Percentiles rank a stretch among this genome's conserved stretches.
Conservation (phyloP, 2,329 filamentous ascomycete species). For the Fusarium heterosporum region DNA sequence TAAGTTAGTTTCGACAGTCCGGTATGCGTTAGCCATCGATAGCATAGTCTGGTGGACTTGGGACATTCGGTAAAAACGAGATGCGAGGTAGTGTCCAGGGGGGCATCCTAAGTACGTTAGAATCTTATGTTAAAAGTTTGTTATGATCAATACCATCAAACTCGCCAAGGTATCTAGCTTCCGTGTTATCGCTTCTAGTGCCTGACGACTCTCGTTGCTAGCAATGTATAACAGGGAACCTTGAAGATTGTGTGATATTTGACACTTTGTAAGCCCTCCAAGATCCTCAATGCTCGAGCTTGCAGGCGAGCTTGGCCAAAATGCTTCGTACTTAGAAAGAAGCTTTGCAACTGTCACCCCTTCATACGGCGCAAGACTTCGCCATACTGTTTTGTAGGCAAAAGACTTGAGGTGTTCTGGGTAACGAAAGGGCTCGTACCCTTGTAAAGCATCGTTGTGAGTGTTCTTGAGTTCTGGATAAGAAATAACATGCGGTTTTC, state of each 20-base stretch:
- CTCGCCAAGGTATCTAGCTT: slow-evolving; percentile 41
- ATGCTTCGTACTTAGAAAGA: slow-evolving; percentile 28
- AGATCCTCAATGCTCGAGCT: slow-evolving; percentile 27
- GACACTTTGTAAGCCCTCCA: slow-evolving; percentile 26
- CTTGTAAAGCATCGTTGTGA: background rate
- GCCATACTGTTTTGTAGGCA: slow-evolving; percentile 44
- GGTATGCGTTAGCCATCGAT: slow-evolving; percentile 46
- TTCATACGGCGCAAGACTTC: slow-evolving; percentile 34
- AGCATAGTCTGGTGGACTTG: slow-evolving; percentile 30
- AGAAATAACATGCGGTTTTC: slow-evolving; percentile 39
- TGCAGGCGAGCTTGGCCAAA: slow-evolving; percentile 20
- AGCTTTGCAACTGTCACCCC: slow-evolving; percentile 26
- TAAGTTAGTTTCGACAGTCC: slow-evolving; percentile 47
- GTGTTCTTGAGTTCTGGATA: slow-evolving; percentile 36
- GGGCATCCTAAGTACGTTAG: slow-evolving; percentile 36
- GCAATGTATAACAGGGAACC: slow-evolving; percentile 48
- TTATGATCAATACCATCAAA: slow-evolving; percentile 25
- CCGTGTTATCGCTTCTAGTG: slow-evolving; percentile 25
- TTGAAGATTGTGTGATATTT: slow-evolving; percentile 47
- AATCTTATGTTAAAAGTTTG: background rate
- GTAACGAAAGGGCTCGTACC: slow-evolving; percentile 41
- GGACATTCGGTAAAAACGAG: slow-evolving; percentile 39
- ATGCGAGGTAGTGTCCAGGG: slow-evolving; percentile 30
- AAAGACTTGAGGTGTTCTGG: slow-evolving; percentile 36
- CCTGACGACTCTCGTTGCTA: slow-evolving; percentile 11